Evolutionary conservation across 495 filamentous ascomycete species (phyloP).

Genomic region (Neurospora pannonica): DNA sequence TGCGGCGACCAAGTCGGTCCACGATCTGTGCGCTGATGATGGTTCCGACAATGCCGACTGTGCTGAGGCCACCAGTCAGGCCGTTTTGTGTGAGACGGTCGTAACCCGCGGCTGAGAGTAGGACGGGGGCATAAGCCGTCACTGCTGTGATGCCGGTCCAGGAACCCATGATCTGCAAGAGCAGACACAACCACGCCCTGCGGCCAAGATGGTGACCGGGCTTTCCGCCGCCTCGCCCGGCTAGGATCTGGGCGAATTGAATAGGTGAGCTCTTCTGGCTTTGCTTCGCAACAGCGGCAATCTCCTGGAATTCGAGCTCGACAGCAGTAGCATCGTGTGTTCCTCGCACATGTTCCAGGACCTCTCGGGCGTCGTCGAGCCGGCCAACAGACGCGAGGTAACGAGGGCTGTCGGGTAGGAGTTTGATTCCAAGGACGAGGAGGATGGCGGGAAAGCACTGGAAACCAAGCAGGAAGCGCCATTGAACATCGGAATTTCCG

Average conservation of each 20-base stretch:
- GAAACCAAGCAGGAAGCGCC: constrained; percentile 44
- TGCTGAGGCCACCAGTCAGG: constrained; percentile 8
- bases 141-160: constrained; percentile 67
- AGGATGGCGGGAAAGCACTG: constrained; percentile 45
- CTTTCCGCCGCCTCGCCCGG: not conserved
- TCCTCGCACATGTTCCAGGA: not conserved
- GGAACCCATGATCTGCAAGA: constrained; percentile 65
- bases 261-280: not conserved
- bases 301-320: not conserved
- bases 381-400: constrained; percentile 10
- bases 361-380: not conserved
- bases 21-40: constrained; percentile 13
- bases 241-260: not conserved
- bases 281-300: not conserved
- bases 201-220: constrained; percentile 6
- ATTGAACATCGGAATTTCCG: constrained; percentile 36
- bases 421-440: constrained; percentile 34
- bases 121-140: constrained; percentile 56
- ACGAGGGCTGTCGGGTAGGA: constrained; percentile 41
- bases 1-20: constrained; percentile 10
- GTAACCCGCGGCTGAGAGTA: constrained; percentile 36
- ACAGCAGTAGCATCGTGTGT: not conserved
- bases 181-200: constrained; percentile 31
- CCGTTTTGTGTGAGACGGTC: constrained; percentile 8
- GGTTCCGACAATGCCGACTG: constrained; percentile 10